phyloP scores from a whole-genome alignment of 2,329 filamentous ascomycete species.

The Colletotrichum sp. region DNA sequence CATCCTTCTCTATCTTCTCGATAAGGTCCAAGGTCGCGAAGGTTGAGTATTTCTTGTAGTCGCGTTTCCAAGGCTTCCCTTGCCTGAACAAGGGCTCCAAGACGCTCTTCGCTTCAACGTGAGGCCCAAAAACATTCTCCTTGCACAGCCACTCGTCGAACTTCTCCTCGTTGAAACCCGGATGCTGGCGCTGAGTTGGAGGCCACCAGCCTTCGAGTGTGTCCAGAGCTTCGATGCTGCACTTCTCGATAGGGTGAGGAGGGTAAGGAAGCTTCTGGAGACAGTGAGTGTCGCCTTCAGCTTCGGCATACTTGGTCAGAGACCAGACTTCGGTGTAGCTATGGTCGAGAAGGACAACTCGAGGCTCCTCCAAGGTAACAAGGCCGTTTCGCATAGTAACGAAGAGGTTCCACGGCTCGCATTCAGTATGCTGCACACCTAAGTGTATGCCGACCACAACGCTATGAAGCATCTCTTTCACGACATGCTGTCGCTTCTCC shows the following conservation, averaged over 20 bases:
- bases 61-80: neutral
- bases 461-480: neutral
- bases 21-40: neutral
- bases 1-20: neutral
- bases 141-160: neutral
- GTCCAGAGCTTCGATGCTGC: accelerated
- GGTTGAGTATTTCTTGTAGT: neutral
- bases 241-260: neutral
- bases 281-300: accelerated
- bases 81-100: neutral
- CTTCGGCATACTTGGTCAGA: neutral
- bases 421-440: accelerated
- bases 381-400: neutral
- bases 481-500: neutral
- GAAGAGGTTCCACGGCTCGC: slow-evolving; percentile 32
- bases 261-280: neutral
- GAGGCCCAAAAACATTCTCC: neutral
- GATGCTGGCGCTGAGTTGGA: neutral
- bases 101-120: neutral
- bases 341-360: neutral
- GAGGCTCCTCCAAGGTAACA: accelerated
- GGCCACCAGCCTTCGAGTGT: accelerated
- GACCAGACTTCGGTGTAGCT: neutral
- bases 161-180: neutral
- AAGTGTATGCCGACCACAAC: neutral